These are phyloP conservation scores for Closterium sp. DNA, from an alignment of 139 green algal species.

Conservation along the genomic window DNA sequence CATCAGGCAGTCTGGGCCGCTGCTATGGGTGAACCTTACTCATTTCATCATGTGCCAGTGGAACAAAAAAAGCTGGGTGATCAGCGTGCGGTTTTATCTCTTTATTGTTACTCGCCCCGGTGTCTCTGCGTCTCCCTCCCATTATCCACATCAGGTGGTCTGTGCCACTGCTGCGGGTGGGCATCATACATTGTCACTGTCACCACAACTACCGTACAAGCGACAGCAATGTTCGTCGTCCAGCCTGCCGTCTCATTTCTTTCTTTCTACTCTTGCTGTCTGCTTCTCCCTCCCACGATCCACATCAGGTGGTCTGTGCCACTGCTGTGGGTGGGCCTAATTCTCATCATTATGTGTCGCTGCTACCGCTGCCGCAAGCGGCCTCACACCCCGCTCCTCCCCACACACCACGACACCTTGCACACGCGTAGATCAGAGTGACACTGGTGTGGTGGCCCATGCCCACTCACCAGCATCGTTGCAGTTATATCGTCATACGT, in stretches of 20 bases:
- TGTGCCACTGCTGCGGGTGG: background rate
- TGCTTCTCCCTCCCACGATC: background rate
- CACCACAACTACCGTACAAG: no score
- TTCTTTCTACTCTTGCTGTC: background rate
- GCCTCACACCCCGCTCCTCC: background rate
- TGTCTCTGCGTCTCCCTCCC: background rate
- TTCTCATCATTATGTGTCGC: conserved; percentile 5
- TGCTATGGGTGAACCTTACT: no score
- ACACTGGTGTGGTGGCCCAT: background rate
- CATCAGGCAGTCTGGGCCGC: no score
- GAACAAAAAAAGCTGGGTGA: no score
- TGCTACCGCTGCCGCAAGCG: conserved; percentile 10
- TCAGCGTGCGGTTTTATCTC: no score
- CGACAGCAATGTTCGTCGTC: background rate
- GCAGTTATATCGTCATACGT: no score
- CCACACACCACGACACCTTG: background rate
- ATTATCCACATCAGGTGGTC: background rate
- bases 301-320: conserved; percentile 12
- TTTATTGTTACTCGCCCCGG: no score
- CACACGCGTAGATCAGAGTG: background rate
- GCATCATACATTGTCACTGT: background rate
- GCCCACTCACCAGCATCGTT: no score
- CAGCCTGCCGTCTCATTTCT: background rate
- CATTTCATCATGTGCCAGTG: no score
- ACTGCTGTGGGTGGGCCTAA: background rate